These are phyloP conservation scores for Lactarius tabidus DNA, from an alignment of 768 basidiomycete species.

Conservation along the genomic window DNA sequence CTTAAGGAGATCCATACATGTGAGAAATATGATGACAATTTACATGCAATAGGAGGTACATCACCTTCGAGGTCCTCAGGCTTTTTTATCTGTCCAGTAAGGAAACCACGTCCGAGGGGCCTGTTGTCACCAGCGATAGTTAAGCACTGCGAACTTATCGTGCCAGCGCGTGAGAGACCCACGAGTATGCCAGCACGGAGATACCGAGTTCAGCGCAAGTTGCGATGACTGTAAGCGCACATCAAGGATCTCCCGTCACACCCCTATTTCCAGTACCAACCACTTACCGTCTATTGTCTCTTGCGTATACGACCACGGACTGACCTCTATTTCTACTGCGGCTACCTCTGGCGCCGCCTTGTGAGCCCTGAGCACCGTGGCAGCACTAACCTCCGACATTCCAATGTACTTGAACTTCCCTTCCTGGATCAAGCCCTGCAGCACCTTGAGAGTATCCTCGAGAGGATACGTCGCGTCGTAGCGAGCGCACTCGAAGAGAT, in stretches of 20 bases:
- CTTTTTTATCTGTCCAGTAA: constrained; percentile 48
- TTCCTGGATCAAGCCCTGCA: constrained; percentile 47
- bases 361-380: constrained; percentile 41
- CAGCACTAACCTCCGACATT: constrained; percentile 50
- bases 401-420: constrained; percentile 59
- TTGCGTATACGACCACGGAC: constrained; percentile 54
- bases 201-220: constrained; percentile 53
- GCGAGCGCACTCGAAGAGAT: constrained; percentile 55
- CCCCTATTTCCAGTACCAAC: background rate
- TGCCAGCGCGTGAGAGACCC: constrained; percentile 18
- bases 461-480: constrained; percentile 42
- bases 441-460: constrained; percentile 42
- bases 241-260: background rate
- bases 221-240: constrained; percentile 40
- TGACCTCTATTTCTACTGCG: constrained; percentile 64
- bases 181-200: constrained; percentile 59
- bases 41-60: background rate
- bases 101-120: constrained; percentile 51
- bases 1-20: constrained; percentile 25
- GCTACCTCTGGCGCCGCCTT: constrained; percentile 51
- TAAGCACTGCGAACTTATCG: background rate
- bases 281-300: constrained; percentile 43
- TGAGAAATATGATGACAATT: background rate
- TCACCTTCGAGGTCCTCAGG: constrained; percentile 33
- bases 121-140: constrained; percentile 30